A percentile compares a stretch with the other conserved stretches of the same genome.
Conservation (phyloP, 257 asterid species). For the Penstemon barbatus region DNA sequence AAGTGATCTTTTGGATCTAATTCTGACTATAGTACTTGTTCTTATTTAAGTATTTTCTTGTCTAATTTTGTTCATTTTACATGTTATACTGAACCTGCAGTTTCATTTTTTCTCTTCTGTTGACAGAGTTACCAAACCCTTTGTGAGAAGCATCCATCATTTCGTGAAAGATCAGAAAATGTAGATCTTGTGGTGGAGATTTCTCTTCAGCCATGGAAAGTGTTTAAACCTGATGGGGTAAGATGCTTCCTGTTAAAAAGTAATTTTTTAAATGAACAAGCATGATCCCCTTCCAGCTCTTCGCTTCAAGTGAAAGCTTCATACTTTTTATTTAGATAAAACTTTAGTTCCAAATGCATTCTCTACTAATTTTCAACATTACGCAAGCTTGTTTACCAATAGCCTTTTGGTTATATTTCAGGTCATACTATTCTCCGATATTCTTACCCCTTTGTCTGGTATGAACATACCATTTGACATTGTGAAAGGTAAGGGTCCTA, state of each 20-base stretch:
- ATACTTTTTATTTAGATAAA: not conserved
- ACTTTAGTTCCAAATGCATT: not conserved
- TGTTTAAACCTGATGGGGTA: conserved; percentile 95
- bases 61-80: conserved; percentile 16
- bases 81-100: conserved; percentile 29
- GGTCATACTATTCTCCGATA: conserved; percentile 98
- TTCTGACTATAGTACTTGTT: not conserved
- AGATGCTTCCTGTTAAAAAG: conserved; percentile 29
- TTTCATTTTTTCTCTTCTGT: conserved; percentile 30
- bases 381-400: not conserved
- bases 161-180: conserved; percentile 97
- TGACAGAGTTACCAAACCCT: conserved; percentile 85
- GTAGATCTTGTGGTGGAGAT: conserved; percentile 99
- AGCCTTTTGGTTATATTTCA: conserved; percentile 34
- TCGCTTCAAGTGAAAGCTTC: not conserved
- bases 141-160: conserved; percentile 93
- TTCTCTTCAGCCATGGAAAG: conserved; percentile 97
- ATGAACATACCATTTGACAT: conserved; percentile 99
- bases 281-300: not conserved
- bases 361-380: not conserved
- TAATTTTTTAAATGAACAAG: conserved; percentile 2
- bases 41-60: conserved; percentile 9
- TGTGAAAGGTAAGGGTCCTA: conserved; percentile 92
- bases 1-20: not conserved
- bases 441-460: conserved; percentile 95